Evolutionary conservation across 2,329 filamentous ascomycete species (phyloP).

Genomic region (Cladosporium sp.): DNA sequence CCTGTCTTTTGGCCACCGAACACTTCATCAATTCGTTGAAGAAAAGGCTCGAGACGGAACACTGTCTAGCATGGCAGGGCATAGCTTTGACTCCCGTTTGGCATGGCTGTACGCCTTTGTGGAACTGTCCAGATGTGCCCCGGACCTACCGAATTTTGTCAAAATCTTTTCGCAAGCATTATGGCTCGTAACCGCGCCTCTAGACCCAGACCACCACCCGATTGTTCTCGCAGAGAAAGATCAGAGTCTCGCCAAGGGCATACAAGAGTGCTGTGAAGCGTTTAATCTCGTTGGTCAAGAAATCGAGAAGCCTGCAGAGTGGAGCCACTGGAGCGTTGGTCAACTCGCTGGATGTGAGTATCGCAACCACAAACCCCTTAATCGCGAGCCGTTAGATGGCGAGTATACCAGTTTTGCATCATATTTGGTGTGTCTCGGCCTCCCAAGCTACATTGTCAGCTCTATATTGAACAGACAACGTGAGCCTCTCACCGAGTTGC

Average conservation of each 20-base stretch:
- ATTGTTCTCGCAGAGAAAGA: background rate
- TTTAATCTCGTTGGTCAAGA: background rate
- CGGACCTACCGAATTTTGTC: background rate
- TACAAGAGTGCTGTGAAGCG: background rate
- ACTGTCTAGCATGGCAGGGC: background rate
- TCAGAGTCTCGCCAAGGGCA: background rate
- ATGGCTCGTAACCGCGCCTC: background rate
- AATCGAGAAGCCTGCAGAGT: background rate
- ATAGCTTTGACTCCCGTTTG: background rate
- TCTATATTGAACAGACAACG: background rate
- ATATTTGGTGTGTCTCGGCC: background rate
- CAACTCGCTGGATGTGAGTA: too few species aligned
- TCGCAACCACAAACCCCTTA: background rate
- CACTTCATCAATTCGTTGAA: background rate
- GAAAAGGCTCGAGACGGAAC: background rate
- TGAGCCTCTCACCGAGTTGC: background rate
- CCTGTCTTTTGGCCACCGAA: background rate
- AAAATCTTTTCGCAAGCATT: background rate
- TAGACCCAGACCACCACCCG: background rate
- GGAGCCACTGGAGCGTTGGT: background rate
- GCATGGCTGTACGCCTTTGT: background rate
- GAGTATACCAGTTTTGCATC: background rate
- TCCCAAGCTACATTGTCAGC: background rate
- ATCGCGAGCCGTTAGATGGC: too few species aligned
- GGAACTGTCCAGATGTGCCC: background rate